Conservation (phyloP, 345 rosid species). For the Hirschfeldia incana region DNA sequence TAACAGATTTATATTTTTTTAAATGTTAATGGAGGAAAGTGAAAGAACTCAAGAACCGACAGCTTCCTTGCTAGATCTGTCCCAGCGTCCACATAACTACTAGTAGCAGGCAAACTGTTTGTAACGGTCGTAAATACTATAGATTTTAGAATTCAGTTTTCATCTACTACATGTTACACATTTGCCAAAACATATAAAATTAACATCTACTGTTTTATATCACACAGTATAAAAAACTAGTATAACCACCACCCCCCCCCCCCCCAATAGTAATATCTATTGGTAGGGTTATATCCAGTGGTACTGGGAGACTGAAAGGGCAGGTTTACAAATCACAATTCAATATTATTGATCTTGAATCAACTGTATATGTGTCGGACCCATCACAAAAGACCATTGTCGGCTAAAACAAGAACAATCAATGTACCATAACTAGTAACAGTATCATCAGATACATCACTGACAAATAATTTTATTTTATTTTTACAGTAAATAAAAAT, state of each 20-base stretch:
- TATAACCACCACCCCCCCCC: too few species aligned
- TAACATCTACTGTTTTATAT: neutral
- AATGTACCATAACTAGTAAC: constrained; percentile 12
- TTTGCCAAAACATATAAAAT: neutral
- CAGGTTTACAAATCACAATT: neutral
- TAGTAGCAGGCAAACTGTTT: neutral
- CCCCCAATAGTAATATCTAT: neutral
- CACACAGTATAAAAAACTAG: too few species aligned
- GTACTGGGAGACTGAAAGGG: neutral
- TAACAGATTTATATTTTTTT: neutral
- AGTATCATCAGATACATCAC: constrained; percentile 15
- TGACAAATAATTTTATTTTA: constrained; percentile 4
- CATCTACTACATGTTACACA: neutral
- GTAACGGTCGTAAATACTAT: neutral
- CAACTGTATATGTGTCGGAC: constrained; percentile 2
- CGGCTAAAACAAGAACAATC: constrained; percentile 14
- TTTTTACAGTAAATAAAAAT: neutral
- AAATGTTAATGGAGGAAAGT: neutral
- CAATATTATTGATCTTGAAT: neutral
- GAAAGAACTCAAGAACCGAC: neutral
- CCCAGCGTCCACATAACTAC: neutral
- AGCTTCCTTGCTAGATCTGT: neutral
- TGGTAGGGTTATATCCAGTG: neutral
- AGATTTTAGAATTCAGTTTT: neutral
- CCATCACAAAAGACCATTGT: constrained; percentile 25